phyloP scores from a whole-genome alignment of 495 filamentous ascomycete genomes.

The Penicillium verhagenii region DNA sequence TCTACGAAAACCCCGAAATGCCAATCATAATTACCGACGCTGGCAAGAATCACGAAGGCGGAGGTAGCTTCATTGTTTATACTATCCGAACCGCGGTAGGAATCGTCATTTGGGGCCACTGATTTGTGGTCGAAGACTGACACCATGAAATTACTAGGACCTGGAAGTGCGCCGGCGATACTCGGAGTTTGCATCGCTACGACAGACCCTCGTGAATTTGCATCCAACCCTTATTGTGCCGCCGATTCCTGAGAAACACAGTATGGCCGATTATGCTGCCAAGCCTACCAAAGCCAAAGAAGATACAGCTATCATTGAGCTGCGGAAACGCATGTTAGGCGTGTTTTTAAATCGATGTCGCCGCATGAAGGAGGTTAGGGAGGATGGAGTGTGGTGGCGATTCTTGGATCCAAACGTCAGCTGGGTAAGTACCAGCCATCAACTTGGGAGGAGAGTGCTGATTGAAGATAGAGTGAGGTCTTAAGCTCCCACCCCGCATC shows the following conservation, averaged over 20 bases:
- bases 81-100: constrained; percentile 92
- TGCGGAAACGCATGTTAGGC: constrained; percentile 91
- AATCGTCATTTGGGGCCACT: not conserved
- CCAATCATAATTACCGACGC: constrained; percentile 88
- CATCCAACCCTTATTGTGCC: constrained; percentile 95
- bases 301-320: constrained; percentile 91
- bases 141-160: constrained; percentile 59
- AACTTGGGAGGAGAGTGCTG: not conserved
- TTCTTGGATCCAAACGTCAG: constrained; percentile 97
- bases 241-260: constrained; percentile 97
- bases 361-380: constrained; percentile 86
- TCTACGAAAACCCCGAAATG: constrained; percentile 90
- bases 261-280: constrained; percentile 96
- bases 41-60: constrained; percentile 89
- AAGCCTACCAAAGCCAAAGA: constrained; percentile 98
- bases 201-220: constrained; percentile 81
- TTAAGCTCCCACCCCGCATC: constrained; percentile 84
- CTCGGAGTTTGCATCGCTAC: constrained; percentile 92
- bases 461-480: constrained; percentile 71
- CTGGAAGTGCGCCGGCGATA: constrained; percentile 92
- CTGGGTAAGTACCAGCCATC: constrained; percentile 65
- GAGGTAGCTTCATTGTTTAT: constrained; percentile 91
- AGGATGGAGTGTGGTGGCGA: constrained; percentile 95
- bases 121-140: constrained; percentile 6
- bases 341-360: constrained; percentile 94